These are phyloP conservation scores for Dinochytrium kinnereticum DNA, from an alignment of 371 early-diverging fungal species.

Conservation along the genomic window DNA sequence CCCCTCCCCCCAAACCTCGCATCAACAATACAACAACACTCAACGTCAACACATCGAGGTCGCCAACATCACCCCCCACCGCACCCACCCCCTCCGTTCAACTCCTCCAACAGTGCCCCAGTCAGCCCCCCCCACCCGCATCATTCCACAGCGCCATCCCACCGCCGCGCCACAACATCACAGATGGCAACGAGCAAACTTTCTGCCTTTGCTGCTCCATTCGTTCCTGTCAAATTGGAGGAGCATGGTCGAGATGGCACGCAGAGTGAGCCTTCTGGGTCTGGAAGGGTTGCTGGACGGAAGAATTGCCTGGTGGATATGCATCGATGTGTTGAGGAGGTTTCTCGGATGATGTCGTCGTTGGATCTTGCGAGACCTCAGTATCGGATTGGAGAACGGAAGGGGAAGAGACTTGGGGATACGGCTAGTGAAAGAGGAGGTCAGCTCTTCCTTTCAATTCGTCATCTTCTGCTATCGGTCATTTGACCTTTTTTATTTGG, in stretches of 20 bases:
- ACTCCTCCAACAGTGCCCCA: background rate
- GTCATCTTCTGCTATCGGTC: background rate
- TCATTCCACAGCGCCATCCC: background rate
- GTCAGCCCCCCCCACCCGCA: background rate
- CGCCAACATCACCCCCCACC: background rate
- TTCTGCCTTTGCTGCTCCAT: constrained; percentile 5
- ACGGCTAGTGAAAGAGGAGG: constrained; percentile 6
- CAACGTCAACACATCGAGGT: background rate
- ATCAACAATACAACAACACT: background rate
- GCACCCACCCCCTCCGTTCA: background rate
- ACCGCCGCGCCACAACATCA: background rate
- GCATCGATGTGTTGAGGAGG: background rate
- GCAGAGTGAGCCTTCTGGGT: background rate
- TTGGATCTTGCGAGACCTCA: constrained; percentile 10
- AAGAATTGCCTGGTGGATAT: background rate
- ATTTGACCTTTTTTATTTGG: background rate
- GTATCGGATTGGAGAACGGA: background rate
- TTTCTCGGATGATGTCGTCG: constrained; percentile 12
- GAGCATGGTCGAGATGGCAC: constrained; percentile 14
- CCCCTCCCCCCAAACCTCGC: background rate
- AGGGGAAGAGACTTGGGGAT: background rate
- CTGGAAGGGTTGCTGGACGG: background rate
- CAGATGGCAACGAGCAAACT: background rate
- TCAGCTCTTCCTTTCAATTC: background rate
- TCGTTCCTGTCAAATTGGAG: background rate